phyloP scores from a whole-genome alignment of 2,329 filamentous ascomycete genomes.

The Blastomyces emzantsi region DNA sequence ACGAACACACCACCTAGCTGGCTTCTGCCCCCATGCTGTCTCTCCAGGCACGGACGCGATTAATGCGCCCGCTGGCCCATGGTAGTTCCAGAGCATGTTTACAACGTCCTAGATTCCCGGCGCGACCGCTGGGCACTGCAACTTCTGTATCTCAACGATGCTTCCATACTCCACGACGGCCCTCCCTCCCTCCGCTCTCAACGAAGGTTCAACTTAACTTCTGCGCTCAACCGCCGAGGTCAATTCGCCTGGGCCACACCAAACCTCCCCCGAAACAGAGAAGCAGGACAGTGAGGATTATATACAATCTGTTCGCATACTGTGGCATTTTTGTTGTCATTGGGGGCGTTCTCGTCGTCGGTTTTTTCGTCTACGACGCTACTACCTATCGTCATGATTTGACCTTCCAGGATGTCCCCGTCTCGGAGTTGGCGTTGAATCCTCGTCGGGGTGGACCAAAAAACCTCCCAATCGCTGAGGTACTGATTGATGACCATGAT shows the following conservation, averaged over 20 bases:
- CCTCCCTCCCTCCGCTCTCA: constrained; percentile 15
- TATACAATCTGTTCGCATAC: constrained; percentile 61
- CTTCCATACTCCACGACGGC: constrained; percentile 20
- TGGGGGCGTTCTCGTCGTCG: constrained; percentile 59
- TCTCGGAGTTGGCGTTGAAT: constrained; percentile 74
- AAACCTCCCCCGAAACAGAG: constrained; percentile 22
- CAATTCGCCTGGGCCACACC: constrained; percentile 23
- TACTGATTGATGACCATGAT: constrained; percentile 83
- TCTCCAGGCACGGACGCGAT: constrained; percentile 1
- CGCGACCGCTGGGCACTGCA: background rate
- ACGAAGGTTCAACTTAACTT: background rate
- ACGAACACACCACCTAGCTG: background rate
- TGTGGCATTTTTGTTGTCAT: constrained; percentile 68
- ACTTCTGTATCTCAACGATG: constrained; percentile 4
- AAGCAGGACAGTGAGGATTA: constrained; percentile 39
- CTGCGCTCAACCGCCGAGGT: background rate
- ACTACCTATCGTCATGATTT: constrained; percentile 73
- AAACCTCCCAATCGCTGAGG: constrained; percentile 84
- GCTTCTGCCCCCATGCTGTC: background rate
- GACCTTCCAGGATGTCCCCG: constrained; percentile 60
- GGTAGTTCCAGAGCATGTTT: background rate
- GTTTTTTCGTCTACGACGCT: constrained; percentile 90
- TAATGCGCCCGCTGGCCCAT: background rate
- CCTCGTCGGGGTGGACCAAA: constrained; percentile 83
- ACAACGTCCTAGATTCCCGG: background rate